Percentiles rank a stretch among this genome's conserved stretches.
These are phyloP conservation scores for Diplocarpon mali DNA, from an alignment of 2,329 filamentous ascomycete genomes.

Conservation along the genomic window DNA sequence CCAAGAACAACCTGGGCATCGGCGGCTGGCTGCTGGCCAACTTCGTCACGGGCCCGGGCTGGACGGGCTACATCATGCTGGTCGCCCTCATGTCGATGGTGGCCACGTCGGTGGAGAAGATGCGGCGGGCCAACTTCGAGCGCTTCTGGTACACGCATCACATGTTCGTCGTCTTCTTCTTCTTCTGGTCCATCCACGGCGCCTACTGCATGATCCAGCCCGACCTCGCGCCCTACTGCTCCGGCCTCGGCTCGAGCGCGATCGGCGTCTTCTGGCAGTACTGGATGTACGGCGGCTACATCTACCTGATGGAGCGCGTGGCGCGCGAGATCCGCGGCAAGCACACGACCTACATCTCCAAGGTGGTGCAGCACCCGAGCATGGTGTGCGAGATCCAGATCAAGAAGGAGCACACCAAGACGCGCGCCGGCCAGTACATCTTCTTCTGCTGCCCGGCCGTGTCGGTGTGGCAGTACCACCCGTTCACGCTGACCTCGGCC, in stretches of 20 bases:
- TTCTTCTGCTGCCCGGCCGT: slow-evolving; percentile 81
- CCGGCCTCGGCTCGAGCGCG: slow-evolving; percentile 51
- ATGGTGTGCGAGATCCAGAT: slow-evolving; percentile 87
- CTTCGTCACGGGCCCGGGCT: slow-evolving; percentile 68
- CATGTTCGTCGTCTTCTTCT: slow-evolving; percentile 78
- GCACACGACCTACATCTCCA: slow-evolving; percentile 78
- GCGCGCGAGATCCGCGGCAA: slow-evolving; percentile 68
- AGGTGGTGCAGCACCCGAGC: slow-evolving; percentile 81
- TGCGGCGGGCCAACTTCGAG: slow-evolving; percentile 71
- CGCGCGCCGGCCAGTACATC: slow-evolving; percentile 74
- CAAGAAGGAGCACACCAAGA: slow-evolving; percentile 80
- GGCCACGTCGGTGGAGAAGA: slow-evolving; percentile 65
- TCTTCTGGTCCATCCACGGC: slow-evolving; percentile 85
- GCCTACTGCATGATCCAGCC: slow-evolving; percentile 87
- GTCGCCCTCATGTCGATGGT: slow-evolving; percentile 69
- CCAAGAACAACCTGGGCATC: slow-evolving; percentile 65
- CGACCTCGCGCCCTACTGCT: slow-evolving; percentile 69
- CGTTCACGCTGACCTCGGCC: slow-evolving; percentile 76
- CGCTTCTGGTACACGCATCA: slow-evolving; percentile 89
- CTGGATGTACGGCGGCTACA: slow-evolving; percentile 75
- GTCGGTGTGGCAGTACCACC: slow-evolving; percentile 81
- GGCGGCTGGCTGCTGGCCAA: slow-evolving; percentile 70
- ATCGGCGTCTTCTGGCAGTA: slow-evolving; percentile 81
- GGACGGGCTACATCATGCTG: slow-evolving; percentile 81
- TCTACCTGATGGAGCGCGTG: slow-evolving; percentile 70